Percentiles rank a stretch among this genome's conserved stretches.
Evolutionary conservation across 345 rosid genomes (phyloP).

Genomic region (Linum lewisii): DNA sequence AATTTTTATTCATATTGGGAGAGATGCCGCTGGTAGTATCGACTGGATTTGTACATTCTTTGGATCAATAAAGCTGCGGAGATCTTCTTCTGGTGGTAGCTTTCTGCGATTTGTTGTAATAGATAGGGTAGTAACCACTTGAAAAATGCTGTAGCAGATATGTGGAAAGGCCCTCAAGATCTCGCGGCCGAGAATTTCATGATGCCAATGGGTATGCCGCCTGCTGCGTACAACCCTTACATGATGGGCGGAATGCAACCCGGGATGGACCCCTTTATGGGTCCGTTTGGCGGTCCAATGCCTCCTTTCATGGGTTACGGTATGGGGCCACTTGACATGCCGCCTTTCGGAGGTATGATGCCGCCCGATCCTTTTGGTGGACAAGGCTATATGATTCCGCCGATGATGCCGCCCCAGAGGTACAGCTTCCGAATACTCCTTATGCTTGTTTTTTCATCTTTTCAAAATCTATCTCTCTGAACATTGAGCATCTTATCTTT

Average conservation of each 20-base stretch:
- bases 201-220: conserved; percentile 59
- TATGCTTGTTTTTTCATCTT: background rate
- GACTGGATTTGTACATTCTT: background rate
- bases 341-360: conserved; percentile 44
- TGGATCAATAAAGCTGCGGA: background rate
- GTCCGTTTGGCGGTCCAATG: conserved; percentile 42
- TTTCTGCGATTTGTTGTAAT: background rate
- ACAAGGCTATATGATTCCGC: conserved; percentile 49
- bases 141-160: background rate
- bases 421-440: conserved; percentile 8
- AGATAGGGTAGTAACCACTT: background rate
- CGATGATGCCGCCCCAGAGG: conserved; percentile 56
- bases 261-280: conserved; percentile 52
- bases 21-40: background rate
- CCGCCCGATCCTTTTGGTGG: conserved; percentile 57
- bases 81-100: background rate
- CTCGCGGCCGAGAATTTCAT: conserved; percentile 55
- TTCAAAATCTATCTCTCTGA: background rate
- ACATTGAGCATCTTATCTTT: background rate
- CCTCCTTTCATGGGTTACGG: conserved; percentile 53
- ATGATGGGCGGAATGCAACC: conserved; percentile 79
- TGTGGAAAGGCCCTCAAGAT: conserved; percentile 63
- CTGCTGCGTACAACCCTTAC: conserved; percentile 55
- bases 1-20: background rate
- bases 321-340: conserved; percentile 50